These are phyloP conservation scores for Globisporangium nodosum DNA, from an alignment of 352 stramenopile genomes.

Conservation along the genomic window DNA sequence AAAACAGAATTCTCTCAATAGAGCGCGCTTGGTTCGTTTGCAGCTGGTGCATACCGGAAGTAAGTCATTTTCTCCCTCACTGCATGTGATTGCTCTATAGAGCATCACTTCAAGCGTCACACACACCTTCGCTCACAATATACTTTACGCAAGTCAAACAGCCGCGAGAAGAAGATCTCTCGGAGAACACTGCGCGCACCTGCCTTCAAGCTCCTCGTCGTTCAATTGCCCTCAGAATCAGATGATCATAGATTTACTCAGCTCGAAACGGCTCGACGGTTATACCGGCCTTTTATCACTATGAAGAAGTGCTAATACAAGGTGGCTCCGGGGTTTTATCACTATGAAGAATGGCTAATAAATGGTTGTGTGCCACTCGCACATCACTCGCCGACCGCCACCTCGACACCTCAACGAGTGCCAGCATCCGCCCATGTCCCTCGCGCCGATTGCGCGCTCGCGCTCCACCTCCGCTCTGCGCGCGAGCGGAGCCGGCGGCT, in stretches of 20 bases:
- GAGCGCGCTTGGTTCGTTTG: neutral
- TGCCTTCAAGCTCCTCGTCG: no score
- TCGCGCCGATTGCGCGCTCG: conserved; percentile 2
- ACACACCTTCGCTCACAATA: neutral
- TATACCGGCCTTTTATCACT: no score
- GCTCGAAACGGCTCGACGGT: no score
- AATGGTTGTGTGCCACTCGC: no score
- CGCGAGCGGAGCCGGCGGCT: neutral
- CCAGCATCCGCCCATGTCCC: neutral
- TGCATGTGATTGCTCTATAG: neutral
- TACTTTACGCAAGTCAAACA: neutral
- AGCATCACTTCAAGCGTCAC: neutral
- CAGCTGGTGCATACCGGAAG: neutral
- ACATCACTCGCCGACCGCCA: neutral
- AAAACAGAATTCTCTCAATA: neutral
- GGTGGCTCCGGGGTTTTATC: no score
- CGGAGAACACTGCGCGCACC: no score
- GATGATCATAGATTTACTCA: no score
- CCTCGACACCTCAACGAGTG: no score
- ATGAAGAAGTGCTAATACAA: no score
- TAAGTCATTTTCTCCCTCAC: neutral
- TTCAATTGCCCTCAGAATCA: no score
- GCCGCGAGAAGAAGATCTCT: neutral
- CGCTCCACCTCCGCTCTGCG: conserved; percentile 6
- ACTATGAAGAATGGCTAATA: no score